A percentile compares a stretch with the other conserved stretches of the same genome.
These are phyloP conservation scores for Protomyces inundatus DNA, from an alignment of 1,139 yeast genomes.

Conservation along the genomic window DNA sequence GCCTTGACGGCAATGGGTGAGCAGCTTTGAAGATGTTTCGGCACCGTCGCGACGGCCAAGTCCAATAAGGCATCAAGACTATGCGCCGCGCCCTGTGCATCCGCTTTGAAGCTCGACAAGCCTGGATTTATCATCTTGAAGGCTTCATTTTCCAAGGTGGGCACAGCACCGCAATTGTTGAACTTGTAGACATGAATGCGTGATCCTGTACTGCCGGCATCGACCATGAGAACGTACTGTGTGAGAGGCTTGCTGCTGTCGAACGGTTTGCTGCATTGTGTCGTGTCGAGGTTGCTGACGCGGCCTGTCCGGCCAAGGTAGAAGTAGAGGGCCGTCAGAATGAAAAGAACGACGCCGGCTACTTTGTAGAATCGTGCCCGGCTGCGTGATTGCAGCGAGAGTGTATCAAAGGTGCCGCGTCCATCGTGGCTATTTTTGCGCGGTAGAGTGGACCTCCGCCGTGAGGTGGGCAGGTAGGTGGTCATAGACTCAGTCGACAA, in stretches of 20 bases:
- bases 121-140: constrained; percentile 93
- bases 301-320: neutral
- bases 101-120: constrained; percentile 61
- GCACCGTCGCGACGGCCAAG: constrained; percentile 68
- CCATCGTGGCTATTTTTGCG: constrained; percentile 9
- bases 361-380: constrained; percentile 2
- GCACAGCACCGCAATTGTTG: constrained; percentile 78
- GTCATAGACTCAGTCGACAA: neutral
- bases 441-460: constrained; percentile 9
- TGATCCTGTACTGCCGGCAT: constrained; percentile 96
- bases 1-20: constrained; percentile 96
- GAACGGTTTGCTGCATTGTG: constrained; percentile 28
- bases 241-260: constrained; percentile 32
- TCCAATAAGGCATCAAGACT: constrained; percentile 78
- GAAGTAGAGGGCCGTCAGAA: constrained; percentile 1
- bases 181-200: constrained; percentile 90
- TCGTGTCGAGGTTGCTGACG: constrained; percentile 1
- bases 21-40: constrained; percentile 64
- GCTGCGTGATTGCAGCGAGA: constrained; percentile 1
- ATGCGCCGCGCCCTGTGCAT: constrained; percentile 75
- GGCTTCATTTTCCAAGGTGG: constrained; percentile 62
- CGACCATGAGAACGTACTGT: constrained; percentile 79
- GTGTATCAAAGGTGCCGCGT: constrained; percentile 4
- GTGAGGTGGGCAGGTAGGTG: constrained; percentile 19
- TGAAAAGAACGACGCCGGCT: neutral